Base-by-base conservation (phyloP, 331 rosid genomes). In the Saraca asoca region DNA sequence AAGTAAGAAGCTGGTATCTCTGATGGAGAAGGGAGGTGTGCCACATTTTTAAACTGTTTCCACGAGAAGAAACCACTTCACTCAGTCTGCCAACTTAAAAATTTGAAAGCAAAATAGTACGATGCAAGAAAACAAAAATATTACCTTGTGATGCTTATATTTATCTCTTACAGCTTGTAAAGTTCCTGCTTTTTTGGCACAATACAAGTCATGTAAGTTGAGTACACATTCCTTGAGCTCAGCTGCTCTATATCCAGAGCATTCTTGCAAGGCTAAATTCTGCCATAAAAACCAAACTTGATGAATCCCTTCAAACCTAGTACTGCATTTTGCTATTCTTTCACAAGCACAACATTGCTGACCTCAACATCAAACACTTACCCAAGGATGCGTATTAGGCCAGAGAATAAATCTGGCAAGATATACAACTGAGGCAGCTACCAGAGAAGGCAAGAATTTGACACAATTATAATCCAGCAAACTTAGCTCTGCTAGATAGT, bases 111-210 rank as follows among this genome's bases (percentile, higher is more conserved):
- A 51, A 52, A 19, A 14, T 29, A 55, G 42, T 44, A 24, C 31
- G 3, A 24, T 24, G 31, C 37, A 29, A 33, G 38, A n/a, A 60
- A 45, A 29, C 12, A 39, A 51, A 6, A 38, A 3, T 38, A 61
- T 16, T 70, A 84, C 97, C 95, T 86, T 85, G 15, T 78, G 88
- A 14, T 83, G 83, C 63, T 82, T 85, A 85, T 93, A 93, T 80
- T 93, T 93, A 34, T 88, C 89, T 56, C 91, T 66, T 51, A 80
- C 58, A 62, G 95, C 85, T 63, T 64, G 63, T 31, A 93, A 82
- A 17, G 79, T 48, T 4, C 85, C 79, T 29, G 89, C 91, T 77
- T 78, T 86, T 78, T 83, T 86, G 39, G 86, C 71, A 56, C 81
- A 39, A 72, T 81, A 85, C 68, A 93, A 74, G 18, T 88, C 98